phyloP scores from a whole-genome alignment of 2,329 filamentous ascomycete species.

The Capronia epimyces region DNA sequence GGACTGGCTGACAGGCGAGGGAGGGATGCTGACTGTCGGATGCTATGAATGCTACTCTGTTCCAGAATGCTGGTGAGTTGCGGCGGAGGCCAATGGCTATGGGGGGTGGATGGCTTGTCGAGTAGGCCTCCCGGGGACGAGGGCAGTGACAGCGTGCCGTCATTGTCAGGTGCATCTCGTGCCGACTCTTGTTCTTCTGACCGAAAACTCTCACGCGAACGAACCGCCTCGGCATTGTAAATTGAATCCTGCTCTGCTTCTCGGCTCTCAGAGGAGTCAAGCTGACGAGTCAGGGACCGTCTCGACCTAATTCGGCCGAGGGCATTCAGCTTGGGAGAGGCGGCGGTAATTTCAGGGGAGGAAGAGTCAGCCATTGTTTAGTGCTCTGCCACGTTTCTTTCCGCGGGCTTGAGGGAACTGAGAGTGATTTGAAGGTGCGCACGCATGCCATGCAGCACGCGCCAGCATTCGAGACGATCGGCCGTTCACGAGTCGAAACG shows the following conservation, averaged over 20 bases:
- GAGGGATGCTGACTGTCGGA: constrained; percentile 20
- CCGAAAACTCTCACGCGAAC: constrained; percentile 28
- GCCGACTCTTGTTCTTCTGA: not conserved
- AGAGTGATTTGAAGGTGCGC: not conserved
- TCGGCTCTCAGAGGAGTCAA: constrained; percentile 33
- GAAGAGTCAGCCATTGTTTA: not conserved
- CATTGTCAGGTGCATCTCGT: constrained; percentile 2
- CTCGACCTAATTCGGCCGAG: constrained; percentile 25
- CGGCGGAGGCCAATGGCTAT: constrained; percentile 26
- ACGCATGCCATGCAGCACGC: not conserved
- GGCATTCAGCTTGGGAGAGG: not conserved
- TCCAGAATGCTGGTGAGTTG: constrained; percentile 32
- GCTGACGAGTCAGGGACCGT: constrained; percentile 15
- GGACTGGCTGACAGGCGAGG: constrained; percentile 8
- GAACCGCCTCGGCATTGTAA: constrained; percentile 35
- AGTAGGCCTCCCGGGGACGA: constrained; percentile 23
- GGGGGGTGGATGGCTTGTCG: constrained; percentile 13
- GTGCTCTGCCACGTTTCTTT: not conserved
- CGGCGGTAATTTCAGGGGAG: constrained; percentile 4
- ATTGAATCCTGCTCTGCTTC: constrained; percentile 37
- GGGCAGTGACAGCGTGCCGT: constrained; percentile 22
- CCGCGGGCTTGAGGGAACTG: not conserved
- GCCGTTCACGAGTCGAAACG: not conserved
- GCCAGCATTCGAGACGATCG: not conserved
- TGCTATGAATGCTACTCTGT: constrained; percentile 27